Percentiles rank a stretch among this genome's conserved stretches.
Conservation (phyloP, 2,329 filamentous ascomycete genomes). For the Malbranchea zuffiana region DNA sequence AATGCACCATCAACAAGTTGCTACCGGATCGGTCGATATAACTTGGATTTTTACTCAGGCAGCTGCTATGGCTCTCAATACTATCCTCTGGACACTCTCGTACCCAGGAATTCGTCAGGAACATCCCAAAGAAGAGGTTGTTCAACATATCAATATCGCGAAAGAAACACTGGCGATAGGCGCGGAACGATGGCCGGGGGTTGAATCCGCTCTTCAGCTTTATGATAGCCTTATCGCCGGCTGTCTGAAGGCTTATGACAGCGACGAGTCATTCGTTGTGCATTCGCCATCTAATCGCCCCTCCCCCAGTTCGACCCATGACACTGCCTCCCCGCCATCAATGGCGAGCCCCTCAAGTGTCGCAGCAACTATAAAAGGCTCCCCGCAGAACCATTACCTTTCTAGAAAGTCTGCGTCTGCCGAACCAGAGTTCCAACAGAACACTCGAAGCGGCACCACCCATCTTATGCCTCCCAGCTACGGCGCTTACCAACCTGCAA, state of each 20-base stretch:
- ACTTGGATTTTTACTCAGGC: conserved; percentile 90
- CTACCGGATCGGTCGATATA: conserved; percentile 63
- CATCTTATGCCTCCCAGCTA: not conserved
- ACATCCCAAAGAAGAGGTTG: conserved; percentile 63
- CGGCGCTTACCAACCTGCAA: too few relatives aligned
- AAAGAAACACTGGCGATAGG: conserved; percentile 70
- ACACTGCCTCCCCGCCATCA: conserved; percentile 29
- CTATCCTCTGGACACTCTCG: conserved; percentile 81
- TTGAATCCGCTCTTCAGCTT: conserved; percentile 69
- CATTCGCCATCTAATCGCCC: conserved; percentile 37
- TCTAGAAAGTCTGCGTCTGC: conserved; percentile 1
- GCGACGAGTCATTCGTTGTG: conserved; percentile 42
- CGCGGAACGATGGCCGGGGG: conserved; percentile 84
- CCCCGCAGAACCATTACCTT: not conserved
- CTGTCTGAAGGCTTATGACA: conserved; percentile 78
- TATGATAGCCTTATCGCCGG: conserved; percentile 78
- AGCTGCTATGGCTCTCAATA: conserved; percentile 85
- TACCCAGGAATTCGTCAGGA: conserved; percentile 69
- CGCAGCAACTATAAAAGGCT: conserved; percentile 16
- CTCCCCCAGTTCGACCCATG: conserved; percentile 32
- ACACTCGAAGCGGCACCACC: not conserved
- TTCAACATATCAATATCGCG: conserved; percentile 60
- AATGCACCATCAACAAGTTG: conserved; percentile 69
- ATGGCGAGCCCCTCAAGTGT: conserved; percentile 34
- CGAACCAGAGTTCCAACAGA: conserved; percentile 3